Percentiles rank a stretch among this genome's conserved stretches.
Conservation (phyloP, 768 basidiomycete genomes). For the Auricularia sp. region DNA sequence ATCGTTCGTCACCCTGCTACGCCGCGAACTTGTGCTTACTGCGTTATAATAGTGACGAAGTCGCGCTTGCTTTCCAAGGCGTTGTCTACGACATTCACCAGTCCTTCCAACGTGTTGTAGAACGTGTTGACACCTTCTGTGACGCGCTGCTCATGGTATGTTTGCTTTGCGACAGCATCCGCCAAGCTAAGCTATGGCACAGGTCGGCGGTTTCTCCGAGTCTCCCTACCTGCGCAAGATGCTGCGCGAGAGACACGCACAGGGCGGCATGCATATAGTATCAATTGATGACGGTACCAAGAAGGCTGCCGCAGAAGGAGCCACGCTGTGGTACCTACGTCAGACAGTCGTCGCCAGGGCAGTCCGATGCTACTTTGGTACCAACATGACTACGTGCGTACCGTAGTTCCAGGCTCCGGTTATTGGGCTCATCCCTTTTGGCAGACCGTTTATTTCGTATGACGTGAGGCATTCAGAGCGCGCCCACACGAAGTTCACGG, state of each 20-base stretch:
- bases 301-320: slow-evolving; percentile 5
- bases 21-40: too few species aligned
- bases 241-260: neutral
- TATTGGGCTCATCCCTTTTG: too few species aligned
- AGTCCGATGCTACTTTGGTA: slow-evolving; percentile 1
- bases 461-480: neutral
- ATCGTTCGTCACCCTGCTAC: neutral
- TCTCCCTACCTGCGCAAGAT: neutral
- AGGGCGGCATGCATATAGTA: neutral
- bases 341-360: slow-evolving; percentile 2
- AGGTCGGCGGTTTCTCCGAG: neutral
- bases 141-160: neutral
- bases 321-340: slow-evolving; percentile 5
- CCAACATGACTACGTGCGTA: neutral
- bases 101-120: neutral
- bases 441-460: neutral
- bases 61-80: neutral
- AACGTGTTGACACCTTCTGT: neutral
- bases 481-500: neutral
- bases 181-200: neutral
- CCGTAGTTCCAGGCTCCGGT: too few species aligned
- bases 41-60: neutral
- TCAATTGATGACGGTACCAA: neutral
- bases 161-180: neutral
- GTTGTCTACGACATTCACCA: neutral